phyloP scores from a whole-genome alignment of 2,329 filamentous ascomycete species.

The Penicillium decumbens region DNA sequence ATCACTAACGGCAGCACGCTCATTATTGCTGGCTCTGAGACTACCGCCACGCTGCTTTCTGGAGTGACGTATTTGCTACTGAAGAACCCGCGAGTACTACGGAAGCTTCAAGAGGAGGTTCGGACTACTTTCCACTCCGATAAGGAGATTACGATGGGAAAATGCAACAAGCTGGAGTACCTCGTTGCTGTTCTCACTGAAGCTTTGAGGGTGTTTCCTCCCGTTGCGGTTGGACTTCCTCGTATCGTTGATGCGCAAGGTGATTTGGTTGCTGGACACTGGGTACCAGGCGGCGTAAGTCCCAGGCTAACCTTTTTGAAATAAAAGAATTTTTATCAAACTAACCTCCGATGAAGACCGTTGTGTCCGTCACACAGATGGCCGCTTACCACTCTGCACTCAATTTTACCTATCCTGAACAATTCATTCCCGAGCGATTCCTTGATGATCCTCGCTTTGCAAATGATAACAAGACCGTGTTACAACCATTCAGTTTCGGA shows the following conservation, averaged over 20 bases:
- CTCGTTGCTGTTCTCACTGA: constrained; percentile 42
- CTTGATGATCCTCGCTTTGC: constrained; percentile 29
- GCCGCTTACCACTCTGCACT: constrained; percentile 36
- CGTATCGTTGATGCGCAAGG: constrained; percentile 19
- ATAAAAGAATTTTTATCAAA: not conserved
- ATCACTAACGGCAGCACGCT: constrained; percentile 23
- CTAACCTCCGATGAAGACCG: constrained; percentile 29
- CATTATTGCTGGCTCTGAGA: constrained; percentile 41
- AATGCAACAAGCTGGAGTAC: constrained; percentile 33
- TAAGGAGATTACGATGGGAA: constrained; percentile 37
- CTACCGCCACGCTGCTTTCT: constrained; percentile 44
- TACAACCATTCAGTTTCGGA: constrained; percentile 49
- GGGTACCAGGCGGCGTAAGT: constrained; percentile 21
- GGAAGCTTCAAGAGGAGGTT: constrained; percentile 39
- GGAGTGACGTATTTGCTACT: constrained; percentile 44
- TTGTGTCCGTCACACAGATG: constrained; percentile 44
- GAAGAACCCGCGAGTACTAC: constrained; percentile 29
- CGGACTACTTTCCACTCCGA: constrained; percentile 33
- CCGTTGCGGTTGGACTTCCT: constrained; percentile 22
- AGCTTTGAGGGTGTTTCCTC: constrained; percentile 40
- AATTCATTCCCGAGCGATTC: constrained; percentile 21
- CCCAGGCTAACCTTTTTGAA: too few species aligned
- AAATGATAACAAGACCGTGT: constrained; percentile 42
- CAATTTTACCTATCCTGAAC: constrained; percentile 12
- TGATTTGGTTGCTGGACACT: constrained; percentile 16